Evolutionary conservation across 2,329 filamentous ascomycete species (phyloP).

Genomic region (Pseudocercospora cruenta): DNA sequence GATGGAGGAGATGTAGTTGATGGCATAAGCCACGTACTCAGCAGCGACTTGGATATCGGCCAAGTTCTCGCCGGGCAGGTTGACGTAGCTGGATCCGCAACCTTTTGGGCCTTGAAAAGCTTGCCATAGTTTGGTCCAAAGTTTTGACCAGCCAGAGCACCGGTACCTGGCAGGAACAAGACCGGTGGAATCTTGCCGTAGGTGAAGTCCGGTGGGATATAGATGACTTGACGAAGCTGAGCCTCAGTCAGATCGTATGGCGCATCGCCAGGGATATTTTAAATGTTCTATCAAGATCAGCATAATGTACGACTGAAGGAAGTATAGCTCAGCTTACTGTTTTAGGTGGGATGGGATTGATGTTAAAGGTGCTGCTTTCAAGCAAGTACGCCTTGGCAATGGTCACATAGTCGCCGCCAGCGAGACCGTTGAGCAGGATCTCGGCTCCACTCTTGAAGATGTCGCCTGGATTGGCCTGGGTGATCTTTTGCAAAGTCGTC

Average conservation of each 20-base stretch:
- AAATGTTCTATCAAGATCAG: background rate
- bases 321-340: background rate
- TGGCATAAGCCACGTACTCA: conserved; percentile 61
- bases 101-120: conserved; percentile 46
- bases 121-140: conserved; percentile 55
- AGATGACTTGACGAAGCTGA: conserved; percentile 55
- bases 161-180: conserved; percentile 59
- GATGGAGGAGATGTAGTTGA: conserved; percentile 57
- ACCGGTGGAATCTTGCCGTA: conserved; percentile 49
- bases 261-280: conserved; percentile 44
- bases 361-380: conserved; percentile 33
- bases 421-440: conserved; percentile 28
- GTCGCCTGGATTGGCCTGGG: conserved; percentile 25
- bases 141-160: conserved; percentile 49
- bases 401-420: conserved; percentile 24
- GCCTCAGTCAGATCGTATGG: conserved; percentile 53
- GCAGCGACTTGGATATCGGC: conserved; percentile 55
- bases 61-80: conserved; percentile 54
- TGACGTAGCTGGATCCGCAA: conserved; percentile 58
- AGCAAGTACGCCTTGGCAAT: conserved; percentile 25
- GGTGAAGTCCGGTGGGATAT: conserved; percentile 55
- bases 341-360: conserved; percentile 26
- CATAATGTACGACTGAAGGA: background rate
- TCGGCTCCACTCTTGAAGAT: conserved; percentile 28
- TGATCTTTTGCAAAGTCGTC: conserved; percentile 24